A percentile compares a stretch with the other conserved stretches of the same genome.
Conservation (phyloP, 345 rosid species). For the Citrus australasica region DNA sequence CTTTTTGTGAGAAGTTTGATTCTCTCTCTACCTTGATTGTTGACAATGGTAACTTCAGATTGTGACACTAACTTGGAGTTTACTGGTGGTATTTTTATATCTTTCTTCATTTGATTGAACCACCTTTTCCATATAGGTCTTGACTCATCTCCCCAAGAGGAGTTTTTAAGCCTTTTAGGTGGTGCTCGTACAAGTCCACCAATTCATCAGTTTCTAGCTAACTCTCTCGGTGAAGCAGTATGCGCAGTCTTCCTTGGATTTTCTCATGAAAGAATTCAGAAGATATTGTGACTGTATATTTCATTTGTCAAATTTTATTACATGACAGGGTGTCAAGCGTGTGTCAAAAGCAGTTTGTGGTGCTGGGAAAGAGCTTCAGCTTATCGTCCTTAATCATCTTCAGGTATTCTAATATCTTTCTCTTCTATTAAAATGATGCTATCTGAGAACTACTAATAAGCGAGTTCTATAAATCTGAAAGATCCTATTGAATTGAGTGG, state of each 20-base stretch:
- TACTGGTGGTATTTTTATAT: constrained; percentile 6
- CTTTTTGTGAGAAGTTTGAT: constrained; percentile 76
- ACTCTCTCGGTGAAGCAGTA: constrained; percentile 85
- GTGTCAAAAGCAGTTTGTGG: constrained; percentile 75
- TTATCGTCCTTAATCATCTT: constrained; percentile 75
- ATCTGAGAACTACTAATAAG: background rate
- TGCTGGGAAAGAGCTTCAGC: constrained; percentile 91
- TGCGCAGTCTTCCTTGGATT: constrained; percentile 20
- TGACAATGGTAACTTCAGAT: constrained; percentile 60
- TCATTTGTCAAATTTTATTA: constrained; percentile 20
- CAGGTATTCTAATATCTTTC: constrained; percentile 51
- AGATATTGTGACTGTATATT: constrained; percentile 1
- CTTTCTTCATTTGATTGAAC: constrained; percentile 15
- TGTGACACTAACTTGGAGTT: constrained; percentile 5
- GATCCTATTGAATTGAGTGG: constrained; percentile 4
- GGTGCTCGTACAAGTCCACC: constrained; percentile 94
- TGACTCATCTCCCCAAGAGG: constrained; percentile 92
- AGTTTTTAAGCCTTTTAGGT: constrained; percentile 82
- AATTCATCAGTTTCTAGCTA: constrained; percentile 85
- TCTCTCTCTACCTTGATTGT: constrained; percentile 61
- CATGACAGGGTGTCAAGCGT: constrained; percentile 78
- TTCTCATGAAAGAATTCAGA: constrained; percentile 3
- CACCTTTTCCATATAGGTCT: constrained; percentile 43
- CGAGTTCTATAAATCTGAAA: background rate
- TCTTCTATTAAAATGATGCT: constrained; percentile 10